Conservation (phyloP, 345 rosid genomes). For the Lumnitzera racemosa region DNA sequence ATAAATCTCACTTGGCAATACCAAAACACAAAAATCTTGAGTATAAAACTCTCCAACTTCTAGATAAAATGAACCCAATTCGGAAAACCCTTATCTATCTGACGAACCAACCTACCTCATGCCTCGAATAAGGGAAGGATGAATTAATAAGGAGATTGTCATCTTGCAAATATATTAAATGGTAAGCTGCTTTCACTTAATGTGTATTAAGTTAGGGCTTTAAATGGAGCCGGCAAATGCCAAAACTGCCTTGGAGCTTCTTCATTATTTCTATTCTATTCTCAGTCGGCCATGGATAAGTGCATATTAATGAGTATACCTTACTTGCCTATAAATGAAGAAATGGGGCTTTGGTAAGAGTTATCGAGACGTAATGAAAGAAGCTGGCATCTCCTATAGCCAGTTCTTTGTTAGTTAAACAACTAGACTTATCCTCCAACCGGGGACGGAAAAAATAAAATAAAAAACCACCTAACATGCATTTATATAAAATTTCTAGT, state of each 20-base stretch:
- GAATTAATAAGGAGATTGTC: conserved; percentile 3
- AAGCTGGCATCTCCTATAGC: too few species aligned
- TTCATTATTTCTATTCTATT: conserved; percentile 6
- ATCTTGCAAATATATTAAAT: conserved; percentile 17
- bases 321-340: too few species aligned
- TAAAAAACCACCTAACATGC: too few species aligned
- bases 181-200: conserved; percentile 17
- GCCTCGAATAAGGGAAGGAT: not conserved
- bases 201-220: conserved; percentile 16
- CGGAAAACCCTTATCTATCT: not conserved
- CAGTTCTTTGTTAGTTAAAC: too few species aligned
- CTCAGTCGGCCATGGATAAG: conserved; percentile 8
- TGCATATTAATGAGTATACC: not conserved
- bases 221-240: conserved; percentile 20
- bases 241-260: conserved; percentile 8
- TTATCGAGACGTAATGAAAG: too few species aligned
- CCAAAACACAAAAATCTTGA: too few species aligned
- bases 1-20: too few species aligned
- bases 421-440: too few species aligned
- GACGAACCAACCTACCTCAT: not conserved
- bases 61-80: not conserved
- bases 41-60: too few species aligned
- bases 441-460: too few species aligned
- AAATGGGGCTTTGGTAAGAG: too few species aligned
- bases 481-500: too few species aligned